Percentiles rank a stretch among this genome's conserved stretches.
phyloP scores from a whole-genome alignment of 768 basidiomycete species.

The Pleurotus citrinopileatus region DNA sequence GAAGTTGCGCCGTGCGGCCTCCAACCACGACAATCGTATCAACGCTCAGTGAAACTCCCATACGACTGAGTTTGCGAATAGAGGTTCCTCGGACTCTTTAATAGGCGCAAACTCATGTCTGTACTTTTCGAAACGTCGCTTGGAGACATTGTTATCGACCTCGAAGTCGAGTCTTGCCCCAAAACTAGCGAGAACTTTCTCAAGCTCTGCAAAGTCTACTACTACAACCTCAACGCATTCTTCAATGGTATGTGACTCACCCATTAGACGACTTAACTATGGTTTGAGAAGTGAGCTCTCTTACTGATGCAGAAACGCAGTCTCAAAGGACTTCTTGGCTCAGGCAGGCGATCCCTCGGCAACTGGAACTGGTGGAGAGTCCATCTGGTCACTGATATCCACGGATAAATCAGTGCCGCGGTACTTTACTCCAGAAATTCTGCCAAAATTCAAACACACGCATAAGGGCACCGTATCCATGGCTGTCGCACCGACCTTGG shows the following conservation, averaged over 20 bases:
- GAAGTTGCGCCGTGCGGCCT: too few relatives aligned
- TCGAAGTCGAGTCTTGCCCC: constrained; percentile 89
- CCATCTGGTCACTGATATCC: constrained; percentile 72
- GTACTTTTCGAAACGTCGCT: constrained; percentile 96
- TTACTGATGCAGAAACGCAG: constrained; percentile 35
- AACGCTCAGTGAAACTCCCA: constrained; percentile 2
- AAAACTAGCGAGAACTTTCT: constrained; percentile 94
- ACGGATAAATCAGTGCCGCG: constrained; percentile 46
- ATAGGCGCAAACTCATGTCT: constrained; percentile 59
- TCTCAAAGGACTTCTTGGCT: constrained; percentile 96
- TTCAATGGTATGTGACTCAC: constrained; percentile 78
- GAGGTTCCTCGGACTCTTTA: neutral
- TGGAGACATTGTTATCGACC: constrained; percentile 95
- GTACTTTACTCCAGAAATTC: constrained; percentile 85
- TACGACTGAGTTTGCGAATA: neutral
- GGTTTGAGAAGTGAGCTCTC: neutral
- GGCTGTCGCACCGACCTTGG: constrained; percentile 88
- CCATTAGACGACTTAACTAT: neutral
- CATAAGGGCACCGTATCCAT: constrained; percentile 91
- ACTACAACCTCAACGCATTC: constrained; percentile 96
- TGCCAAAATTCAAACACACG: constrained; percentile 80
- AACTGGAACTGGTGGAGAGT: constrained; percentile 91
- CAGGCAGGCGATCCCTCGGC: constrained; percentile 97
- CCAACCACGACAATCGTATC: neutral
- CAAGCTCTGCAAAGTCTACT: constrained; percentile 96